These are phyloP conservation scores for Rhodomyrtus tomentosa DNA, from an alignment of 345 rosid genomes.

Conservation along the genomic window DNA sequence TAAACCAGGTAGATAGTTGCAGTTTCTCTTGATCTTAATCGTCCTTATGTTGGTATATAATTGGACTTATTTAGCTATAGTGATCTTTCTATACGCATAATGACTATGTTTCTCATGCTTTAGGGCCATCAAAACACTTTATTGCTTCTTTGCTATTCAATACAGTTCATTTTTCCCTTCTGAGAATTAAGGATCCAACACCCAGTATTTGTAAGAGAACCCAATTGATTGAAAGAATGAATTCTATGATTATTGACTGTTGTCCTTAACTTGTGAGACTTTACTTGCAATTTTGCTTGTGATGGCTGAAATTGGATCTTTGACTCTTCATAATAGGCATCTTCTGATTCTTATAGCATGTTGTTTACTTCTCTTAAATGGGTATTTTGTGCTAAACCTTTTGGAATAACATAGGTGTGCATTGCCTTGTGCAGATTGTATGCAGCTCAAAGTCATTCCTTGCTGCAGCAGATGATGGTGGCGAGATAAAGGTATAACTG, in stretches of 20 bases:
- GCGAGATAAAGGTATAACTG: slow-evolving; percentile 62
- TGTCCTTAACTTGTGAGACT: background rate
- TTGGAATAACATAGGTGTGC: background rate
- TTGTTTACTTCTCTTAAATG: background rate
- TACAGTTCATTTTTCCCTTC: background rate
- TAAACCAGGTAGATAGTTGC: slow-evolving; percentile 52
- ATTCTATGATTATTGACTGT: background rate
- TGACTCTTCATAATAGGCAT: background rate
- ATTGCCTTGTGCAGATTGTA: slow-evolving; percentile 31
- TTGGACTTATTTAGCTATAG: background rate
- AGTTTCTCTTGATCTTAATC: background rate
- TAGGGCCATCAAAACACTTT: background rate
- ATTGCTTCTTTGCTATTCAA: background rate
- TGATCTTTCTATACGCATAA: background rate
- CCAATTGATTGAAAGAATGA: background rate
- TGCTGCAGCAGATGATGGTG: slow-evolving; percentile 79
- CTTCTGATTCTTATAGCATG: background rate
- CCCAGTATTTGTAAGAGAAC: accelerated
- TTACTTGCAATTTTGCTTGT: background rate
- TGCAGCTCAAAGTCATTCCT: slow-evolving; percentile 72
- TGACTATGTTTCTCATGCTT: background rate
- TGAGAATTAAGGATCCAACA: background rate
- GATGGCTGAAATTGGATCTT: background rate
- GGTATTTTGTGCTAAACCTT: background rate
- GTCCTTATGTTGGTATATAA: background rate